These are phyloP conservation scores for Podospora conica DNA, from an alignment of 495 filamentous ascomycete genomes.

Conservation along the genomic window DNA sequence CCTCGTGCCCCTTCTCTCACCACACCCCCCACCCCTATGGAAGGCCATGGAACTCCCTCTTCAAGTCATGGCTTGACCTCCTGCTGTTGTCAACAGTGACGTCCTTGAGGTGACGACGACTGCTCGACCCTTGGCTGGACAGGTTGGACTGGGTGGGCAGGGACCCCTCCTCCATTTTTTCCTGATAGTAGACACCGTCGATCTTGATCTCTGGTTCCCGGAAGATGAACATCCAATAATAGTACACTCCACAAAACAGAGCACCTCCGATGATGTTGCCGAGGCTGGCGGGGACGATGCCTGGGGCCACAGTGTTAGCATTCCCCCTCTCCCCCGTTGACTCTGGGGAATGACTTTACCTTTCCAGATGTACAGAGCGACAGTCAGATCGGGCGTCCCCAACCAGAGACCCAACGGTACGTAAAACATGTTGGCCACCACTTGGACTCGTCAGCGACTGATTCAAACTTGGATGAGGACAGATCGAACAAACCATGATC, in stretches of 20 bases:
- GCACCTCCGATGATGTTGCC: constrained; percentile 55
- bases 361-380: constrained; percentile 59
- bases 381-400: constrained; percentile 41
- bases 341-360: constrained; percentile 13
- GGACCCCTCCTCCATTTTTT: constrained; percentile 8
- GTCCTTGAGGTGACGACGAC: background rate
- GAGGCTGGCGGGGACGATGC: constrained; percentile 51
- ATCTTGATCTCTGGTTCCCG: constrained; percentile 15
- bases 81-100: background rate
- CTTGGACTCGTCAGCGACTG: constrained; percentile 12
- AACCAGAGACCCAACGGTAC: constrained; percentile 53
- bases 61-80: background rate
- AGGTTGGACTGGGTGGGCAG: background rate
- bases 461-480: background rate
- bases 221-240: constrained; percentile 47
- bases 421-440: constrained; percentile 62
- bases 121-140: background rate
- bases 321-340: background rate
- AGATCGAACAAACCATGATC: constrained; percentile 36
- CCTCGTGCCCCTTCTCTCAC: background rate
- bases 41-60: background rate
- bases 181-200: constrained; percentile 18
- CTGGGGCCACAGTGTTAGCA: constrained; percentile 7
- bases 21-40: background rate
- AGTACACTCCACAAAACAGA: constrained; percentile 44